Evolutionary conservation across 768 basidiomycete genomes (phyloP), one percentile per base, ranked within the genome.

Genomic region (Naganishia onofrii): DNA sequence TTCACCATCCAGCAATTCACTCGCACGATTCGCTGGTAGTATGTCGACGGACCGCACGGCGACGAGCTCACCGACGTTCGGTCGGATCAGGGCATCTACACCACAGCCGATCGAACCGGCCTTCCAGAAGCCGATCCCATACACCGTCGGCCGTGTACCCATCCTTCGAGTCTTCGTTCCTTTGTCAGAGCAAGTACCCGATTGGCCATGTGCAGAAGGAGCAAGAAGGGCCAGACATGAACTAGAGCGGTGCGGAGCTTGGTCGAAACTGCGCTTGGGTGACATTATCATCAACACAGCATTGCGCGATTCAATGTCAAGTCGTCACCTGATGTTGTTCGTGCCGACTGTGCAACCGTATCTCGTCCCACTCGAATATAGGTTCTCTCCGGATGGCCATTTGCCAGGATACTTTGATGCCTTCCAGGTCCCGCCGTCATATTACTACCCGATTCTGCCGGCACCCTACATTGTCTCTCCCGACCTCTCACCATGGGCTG

Each of bases 271-370:
- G 46, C 67, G 69, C 28, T 36, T 79, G 19, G 79, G 79, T 1
- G 79, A 80, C 51, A 38, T 80, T 10, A 68, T 80, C 15, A 76
- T 80, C 31, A 80, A 80, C 60, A 78, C 79, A 13, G 79, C 78
- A 2, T 70, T 78, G 12, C 65, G 57, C 13, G 73, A 73, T 17
- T 76, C 79, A 1, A 68, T 74, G 44, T 60, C 65, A 1, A 76
- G 76, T 3, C 76, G 77, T 46, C 76, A 79, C 68, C 68, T 79
- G 38, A 74, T 80, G 36, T 44, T 80, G 9, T 80, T 72, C 70
- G 76, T 76, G 13, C 79, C 79, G 0, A 75, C 70, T 31, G 68
- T 76, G 56, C 73, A 76, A 38, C 78, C 79, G 28, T 73, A 77
- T 15, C 73, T 80, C 23, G 72, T 79, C 13, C 79, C 79, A 1